phyloP scores from a whole-genome alignment of 208 protist species.

The Crithidia bombi region DNA sequence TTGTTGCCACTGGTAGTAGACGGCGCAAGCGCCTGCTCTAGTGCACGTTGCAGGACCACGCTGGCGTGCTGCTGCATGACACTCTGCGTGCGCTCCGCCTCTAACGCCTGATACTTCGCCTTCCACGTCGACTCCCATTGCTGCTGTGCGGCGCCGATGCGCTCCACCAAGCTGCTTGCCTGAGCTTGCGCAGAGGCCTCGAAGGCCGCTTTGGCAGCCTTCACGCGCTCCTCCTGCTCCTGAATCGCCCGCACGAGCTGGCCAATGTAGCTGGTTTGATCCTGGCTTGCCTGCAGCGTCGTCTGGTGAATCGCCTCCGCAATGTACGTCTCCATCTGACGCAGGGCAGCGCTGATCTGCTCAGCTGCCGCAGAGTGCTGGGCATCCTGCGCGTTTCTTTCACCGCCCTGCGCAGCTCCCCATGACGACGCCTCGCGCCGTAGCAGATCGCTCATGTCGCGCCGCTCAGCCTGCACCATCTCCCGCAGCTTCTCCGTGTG shows the following conservation, averaged over 20 bases:
- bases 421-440: conserved; percentile 42
- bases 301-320: conserved; percentile 44
- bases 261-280: conserved; percentile 54
- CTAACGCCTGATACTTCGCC: conserved; percentile 39
- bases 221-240: conserved; percentile 63
- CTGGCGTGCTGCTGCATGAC: conserved; percentile 44
- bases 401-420: conserved; percentile 12
- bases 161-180: conserved; percentile 53
- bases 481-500: conserved; percentile 56
- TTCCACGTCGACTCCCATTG: conserved; percentile 71
- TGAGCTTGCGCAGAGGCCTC: conserved; percentile 50
- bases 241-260: conserved; percentile 55
- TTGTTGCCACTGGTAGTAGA: background rate
- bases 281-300: conserved; percentile 34
- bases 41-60: conserved; percentile 44
- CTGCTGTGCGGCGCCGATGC: conserved; percentile 58
- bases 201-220: conserved; percentile 52
- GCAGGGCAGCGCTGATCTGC: conserved; percentile 34
- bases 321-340: conserved; percentile 56
- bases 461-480: conserved; percentile 54
- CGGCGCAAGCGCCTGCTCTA: conserved; percentile 49
- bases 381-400: conserved; percentile 8
- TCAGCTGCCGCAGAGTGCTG: conserved; percentile 30
- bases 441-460: conserved; percentile 63
- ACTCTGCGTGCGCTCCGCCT: conserved; percentile 54